Base-by-base conservation (phyloP, 2,329 filamentous ascomycete species). In the Colletotrichum costaricense region DNA sequence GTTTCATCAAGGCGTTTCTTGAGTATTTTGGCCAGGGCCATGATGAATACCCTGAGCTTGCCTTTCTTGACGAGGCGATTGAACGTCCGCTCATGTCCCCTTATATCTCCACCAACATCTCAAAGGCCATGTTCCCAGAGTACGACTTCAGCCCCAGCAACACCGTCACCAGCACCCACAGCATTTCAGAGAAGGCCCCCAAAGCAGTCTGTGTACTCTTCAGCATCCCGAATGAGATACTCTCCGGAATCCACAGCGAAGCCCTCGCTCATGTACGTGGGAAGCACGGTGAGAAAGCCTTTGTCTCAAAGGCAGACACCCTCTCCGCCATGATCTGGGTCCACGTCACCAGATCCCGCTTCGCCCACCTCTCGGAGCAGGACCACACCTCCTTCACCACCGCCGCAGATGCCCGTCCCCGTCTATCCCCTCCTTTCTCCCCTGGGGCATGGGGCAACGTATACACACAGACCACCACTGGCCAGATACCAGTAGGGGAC, bases 261-360 rank as follows among this genome's bases (percentile, higher is more conserved):
- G 67, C 46, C 1, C 24, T 65, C 2, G 9, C n/a, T 0, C 16
- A 59, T 11, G 14, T 72, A 8, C 26, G 46, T 8, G 4, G 24
- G 1, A 16, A 16, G 33, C 22, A 73, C 9, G 42, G 65, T 2
- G 28, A 24, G 1, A 33, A 65, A 3, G 68, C 38, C 46, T 67
- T 63, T 9, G 69, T 74, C 30, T 68, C 68, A 24, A 60, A 19
- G 33, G 33, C 38, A 0, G 72, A 74, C 24, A 55, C 63, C 3
- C 49, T 74, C 3, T 74, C 57, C 1, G 72, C 63, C 2, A 5
- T 74, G 19, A 5, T 72, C 28, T 74, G 72, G 72, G 57, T 74
- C 2, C 22, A 74, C 26, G 28, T 42, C 16, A 74, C 72, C 54
- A 63, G 63, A 4, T 42, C 49, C 2, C 72, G 72, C 5, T 24